Base-by-base conservation (phyloP, 169 alveolate species). In the Perkinsus marinus region DNA sequence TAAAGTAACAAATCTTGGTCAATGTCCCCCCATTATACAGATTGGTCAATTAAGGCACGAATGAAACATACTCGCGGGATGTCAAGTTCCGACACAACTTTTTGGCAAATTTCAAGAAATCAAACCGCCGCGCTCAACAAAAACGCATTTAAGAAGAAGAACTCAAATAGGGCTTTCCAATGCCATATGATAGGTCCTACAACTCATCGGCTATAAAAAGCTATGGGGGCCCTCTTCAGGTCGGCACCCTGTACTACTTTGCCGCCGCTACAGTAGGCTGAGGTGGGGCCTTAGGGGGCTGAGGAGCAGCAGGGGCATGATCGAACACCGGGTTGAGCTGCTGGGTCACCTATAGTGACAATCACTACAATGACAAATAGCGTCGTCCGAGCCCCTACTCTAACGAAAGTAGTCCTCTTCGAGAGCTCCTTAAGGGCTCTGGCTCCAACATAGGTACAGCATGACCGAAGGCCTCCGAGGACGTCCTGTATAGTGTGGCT, bases 391-490 rank as follows among this genome's bases (percentile, higher is more conserved):
- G 46, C 90, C 34, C 3, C 46, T 36, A 79, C 90, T n/a, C 46
- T 79, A 89, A 93, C 90, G 79, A 93, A 93, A 89, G 92, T 93
- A 68, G 94, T 93, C 39, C 94, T 47, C 90, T 90, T 91, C n/a
- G 94, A 90, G 89, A 93, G 91, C 41, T 93, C 94, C 89, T 91
- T 43, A 47, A 93, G 34, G 22, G 90, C 90, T n/a, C 90, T 26
- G 17, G 94, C 94, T 26, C 94, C 94, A 39, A 93, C 94, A 89
- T 91, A 92, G 79, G 94, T 92, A 91, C 94, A 92, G n/a, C 92
- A 91, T 19, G 93, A 92, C 30, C 94, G 68, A 16, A 92, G 89
- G 0, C 94, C 94, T 0, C 94, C 94, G 68, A 90, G 93, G 39
- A 93, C 68, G 43, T 93, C 94, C 38, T 90, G 90, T 43, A 93